A percentile compares a stretch with the other conserved stretches of the same genome.
These are phyloP conservation scores for Albizia julibrissin DNA, from an alignment of 306 rosid species.

Conservation along the genomic window DNA sequence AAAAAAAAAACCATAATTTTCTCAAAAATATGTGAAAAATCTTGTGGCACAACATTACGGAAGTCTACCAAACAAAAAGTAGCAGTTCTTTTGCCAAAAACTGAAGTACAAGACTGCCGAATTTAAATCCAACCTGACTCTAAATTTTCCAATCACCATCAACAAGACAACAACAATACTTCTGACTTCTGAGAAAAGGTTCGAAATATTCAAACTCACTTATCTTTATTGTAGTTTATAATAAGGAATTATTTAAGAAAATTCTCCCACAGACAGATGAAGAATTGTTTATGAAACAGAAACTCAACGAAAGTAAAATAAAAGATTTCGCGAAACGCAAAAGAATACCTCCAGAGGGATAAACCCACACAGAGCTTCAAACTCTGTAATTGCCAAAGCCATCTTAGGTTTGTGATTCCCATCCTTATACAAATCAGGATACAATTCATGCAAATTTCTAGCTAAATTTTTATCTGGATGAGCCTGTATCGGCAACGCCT, in stretches of 20 bases:
- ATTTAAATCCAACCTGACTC: neutral
- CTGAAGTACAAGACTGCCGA: constrained; percentile 13
- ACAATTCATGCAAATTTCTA: constrained; percentile 54
- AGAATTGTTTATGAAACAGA: neutral
- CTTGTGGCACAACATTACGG: constrained; percentile 8
- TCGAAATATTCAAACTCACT: neutral
- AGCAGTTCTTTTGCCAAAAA: constrained; percentile 21
- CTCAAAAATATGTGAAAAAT: neutral
- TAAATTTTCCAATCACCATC: constrained; percentile 14
- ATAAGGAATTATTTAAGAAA: neutral
- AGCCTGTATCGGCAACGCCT: constrained; percentile 81
- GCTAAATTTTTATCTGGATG: constrained; percentile 77
- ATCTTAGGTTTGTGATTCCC: constrained; percentile 84
- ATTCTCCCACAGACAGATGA: neutral
- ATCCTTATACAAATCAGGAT: constrained; percentile 64
- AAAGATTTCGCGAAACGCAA: constrained; percentile 7
- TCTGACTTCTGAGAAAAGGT: neutral
- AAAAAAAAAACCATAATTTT: neutral
- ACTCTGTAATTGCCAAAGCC: constrained; percentile 69
- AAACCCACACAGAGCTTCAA: constrained; percentile 78
- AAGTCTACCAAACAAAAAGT: neutral
- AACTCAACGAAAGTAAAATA: neutral
- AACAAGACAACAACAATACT: neutral
- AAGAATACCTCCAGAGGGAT: constrained; percentile 50
- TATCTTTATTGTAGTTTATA: neutral